Evolutionary conservation across 805 yeast species (phyloP).

Genomic region (Wickerhamomyces hampshirensis): DNA sequence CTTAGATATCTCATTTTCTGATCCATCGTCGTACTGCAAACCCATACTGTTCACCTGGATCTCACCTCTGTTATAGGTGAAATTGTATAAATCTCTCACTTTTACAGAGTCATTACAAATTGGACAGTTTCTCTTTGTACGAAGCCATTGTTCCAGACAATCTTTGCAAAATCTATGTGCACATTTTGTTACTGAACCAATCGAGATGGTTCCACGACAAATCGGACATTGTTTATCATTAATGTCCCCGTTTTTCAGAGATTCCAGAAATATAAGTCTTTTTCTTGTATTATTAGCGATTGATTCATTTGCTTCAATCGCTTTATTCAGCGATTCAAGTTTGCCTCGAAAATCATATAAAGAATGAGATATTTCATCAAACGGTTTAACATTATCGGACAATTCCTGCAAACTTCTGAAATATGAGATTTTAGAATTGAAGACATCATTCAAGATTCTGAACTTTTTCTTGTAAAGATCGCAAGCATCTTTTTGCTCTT

Average conservation of each 20-base stretch:
- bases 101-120: slow-evolving; percentile 61
- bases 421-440: slow-evolving; percentile 76
- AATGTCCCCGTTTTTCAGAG: slow-evolving; percentile 32
- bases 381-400: slow-evolving; percentile 72
- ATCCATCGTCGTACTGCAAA: slow-evolving; percentile 22
- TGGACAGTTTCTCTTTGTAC: slow-evolving; percentile 61
- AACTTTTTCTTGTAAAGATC: slow-evolving; percentile 36
- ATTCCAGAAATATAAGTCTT: slow-evolving; percentile 45
- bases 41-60: slow-evolving; percentile 41
- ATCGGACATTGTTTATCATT: slow-evolving; percentile 58
- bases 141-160: slow-evolving; percentile 75
- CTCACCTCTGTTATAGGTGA: slow-evolving; percentile 54
- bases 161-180: slow-evolving; percentile 88
- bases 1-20: slow-evolving; percentile 11
- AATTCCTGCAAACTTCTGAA: slow-evolving; percentile 80
- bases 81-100: slow-evolving; percentile 56
- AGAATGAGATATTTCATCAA: slow-evolving; percentile 30
- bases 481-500: slow-evolving; percentile 27
- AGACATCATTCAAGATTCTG: slow-evolving; percentile 54
- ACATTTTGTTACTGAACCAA: slow-evolving; percentile 82
- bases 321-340: not conserved
- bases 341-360: not conserved
- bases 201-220: slow-evolving; percentile 63
- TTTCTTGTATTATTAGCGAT: slow-evolving; percentile 15
- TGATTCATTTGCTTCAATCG: slow-evolving; percentile 13